Evolutionary conservation across 1,284 basidiomycete genomes (phyloP).

Genomic region (Malassezia brasiliensis): DNA sequence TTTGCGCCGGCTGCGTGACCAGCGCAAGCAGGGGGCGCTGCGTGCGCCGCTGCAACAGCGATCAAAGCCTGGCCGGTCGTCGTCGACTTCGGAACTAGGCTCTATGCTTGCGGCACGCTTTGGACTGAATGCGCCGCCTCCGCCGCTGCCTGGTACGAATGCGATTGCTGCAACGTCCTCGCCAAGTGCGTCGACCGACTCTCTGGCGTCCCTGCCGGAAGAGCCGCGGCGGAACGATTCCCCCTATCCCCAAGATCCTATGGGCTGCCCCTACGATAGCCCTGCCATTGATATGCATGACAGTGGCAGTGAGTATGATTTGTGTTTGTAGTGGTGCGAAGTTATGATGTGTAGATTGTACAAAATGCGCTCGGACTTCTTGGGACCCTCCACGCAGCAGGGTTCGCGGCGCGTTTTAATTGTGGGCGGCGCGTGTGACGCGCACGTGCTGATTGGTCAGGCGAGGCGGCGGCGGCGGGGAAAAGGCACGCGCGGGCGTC

Average conservation of each 20-base stretch:
- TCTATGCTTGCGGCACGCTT: constrained; percentile 21
- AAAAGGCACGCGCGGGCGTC: not conserved
- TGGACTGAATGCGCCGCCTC: constrained; percentile 25
- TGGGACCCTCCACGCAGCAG: too few species aligned
- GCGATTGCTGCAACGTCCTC: not conserved
- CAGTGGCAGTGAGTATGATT: constrained; percentile 44
- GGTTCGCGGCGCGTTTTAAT: too few species aligned
- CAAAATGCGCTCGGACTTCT: too few species aligned
- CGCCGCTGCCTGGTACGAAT: constrained; percentile 22
- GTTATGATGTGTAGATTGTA: too few species aligned
- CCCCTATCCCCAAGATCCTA: not conserved
- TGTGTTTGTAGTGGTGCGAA: not conserved
- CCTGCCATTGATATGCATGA: constrained; percentile 41
- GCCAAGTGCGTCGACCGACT: not conserved
- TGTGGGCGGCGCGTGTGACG: not conserved
- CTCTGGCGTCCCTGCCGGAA: not conserved
- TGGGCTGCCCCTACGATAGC: constrained; percentile 21
- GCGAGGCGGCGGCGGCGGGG: not conserved
- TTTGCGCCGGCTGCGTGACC: not conserved
- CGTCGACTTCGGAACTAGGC: not conserved
- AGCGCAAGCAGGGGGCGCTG: not conserved
- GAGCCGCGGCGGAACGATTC: not conserved
- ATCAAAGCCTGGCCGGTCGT: not conserved
- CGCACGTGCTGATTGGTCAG: not conserved
- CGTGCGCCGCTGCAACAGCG: not conserved